Evolutionary conservation across 2,329 filamentous ascomycete genomes (phyloP).

Genomic region (Fusarium marasasianum): DNA sequence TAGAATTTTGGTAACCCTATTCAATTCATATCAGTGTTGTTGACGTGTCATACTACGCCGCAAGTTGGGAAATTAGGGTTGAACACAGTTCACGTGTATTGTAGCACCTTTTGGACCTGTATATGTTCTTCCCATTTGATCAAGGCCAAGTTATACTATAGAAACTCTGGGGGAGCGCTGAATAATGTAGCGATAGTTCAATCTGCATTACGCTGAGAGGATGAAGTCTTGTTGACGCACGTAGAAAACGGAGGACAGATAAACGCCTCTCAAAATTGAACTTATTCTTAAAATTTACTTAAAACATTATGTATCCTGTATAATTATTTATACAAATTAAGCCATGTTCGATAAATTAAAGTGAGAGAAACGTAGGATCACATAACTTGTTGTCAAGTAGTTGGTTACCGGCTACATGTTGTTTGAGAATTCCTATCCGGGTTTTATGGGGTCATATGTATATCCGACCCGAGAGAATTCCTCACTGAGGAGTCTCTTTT

Average conservation of each 20-base stretch:
- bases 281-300: neutral
- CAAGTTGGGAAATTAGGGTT: neutral
- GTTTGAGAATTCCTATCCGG: neutral
- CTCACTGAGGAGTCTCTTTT: neutral
- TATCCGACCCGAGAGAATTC: neutral
- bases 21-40: neutral
- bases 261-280: neutral
- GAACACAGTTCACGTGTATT: neutral
- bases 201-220: neutral
- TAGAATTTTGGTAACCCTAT: accelerated
- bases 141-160: accelerated
- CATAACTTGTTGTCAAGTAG: neutral
- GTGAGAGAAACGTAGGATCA: no score
- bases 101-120: neutral
- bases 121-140: neutral
- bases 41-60: neutral
- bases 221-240: neutral
- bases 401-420: neutral
- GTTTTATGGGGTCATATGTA: neutral
- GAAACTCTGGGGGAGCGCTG: no score
- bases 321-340: accelerated
- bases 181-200: neutral
- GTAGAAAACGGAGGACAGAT: neutral
- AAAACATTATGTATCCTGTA: no score
- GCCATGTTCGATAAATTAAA: accelerated